Evolutionary conservation across 2,329 filamentous ascomycete genomes (phyloP).

Genomic region (Thelonectria rubi): DNA sequence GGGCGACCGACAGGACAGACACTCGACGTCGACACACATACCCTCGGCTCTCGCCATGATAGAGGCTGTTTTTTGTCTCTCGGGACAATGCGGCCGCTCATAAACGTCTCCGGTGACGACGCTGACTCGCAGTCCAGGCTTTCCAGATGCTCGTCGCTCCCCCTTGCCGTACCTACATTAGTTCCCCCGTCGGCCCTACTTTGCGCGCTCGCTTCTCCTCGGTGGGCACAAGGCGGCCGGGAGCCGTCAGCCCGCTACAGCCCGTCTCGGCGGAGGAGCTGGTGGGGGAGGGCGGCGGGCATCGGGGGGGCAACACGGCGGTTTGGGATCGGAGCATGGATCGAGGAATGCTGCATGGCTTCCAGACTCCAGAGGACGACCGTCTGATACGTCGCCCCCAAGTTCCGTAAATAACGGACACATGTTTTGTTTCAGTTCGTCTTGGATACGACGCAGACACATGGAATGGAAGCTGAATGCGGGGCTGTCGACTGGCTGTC

Average conservation of each 20-base stretch:
- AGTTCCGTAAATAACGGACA: not conserved
- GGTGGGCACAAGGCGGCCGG: no score
- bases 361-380: not conserved
- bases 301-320: not conserved
- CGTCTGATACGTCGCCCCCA: not conserved
- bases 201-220: not conserved
- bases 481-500: not conserved
- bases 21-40: no score
- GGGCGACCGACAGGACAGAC: no score
- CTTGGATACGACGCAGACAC: not conserved
- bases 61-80: no score
- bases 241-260: not conserved
- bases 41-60: no score
- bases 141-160: not conserved
- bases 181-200: not conserved
- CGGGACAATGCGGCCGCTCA: no score
- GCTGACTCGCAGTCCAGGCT: no score
- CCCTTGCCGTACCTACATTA: not conserved
- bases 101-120: not conserved
- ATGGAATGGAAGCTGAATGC: not conserved
- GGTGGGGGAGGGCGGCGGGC: not conserved
- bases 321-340: not conserved
- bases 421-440: no score
- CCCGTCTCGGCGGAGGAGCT: not conserved
- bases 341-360: not conserved